phyloP scores from a whole-genome alignment of 768 basidiomycete species.

The Royoungia palumana region DNA sequence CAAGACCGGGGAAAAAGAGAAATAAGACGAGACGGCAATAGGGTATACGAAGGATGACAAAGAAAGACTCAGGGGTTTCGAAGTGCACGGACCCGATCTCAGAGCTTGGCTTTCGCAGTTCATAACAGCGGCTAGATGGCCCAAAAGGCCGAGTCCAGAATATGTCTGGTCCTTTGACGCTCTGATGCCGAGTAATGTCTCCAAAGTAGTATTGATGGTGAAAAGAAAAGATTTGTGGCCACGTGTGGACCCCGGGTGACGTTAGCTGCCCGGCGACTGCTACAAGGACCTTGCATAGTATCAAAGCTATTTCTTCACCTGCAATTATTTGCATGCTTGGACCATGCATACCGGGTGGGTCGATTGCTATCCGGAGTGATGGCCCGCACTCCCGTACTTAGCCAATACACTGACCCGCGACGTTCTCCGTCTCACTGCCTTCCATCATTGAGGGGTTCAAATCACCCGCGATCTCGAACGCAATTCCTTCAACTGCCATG shows the following conservation, averaged over 20 bases:
- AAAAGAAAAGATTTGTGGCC: not conserved
- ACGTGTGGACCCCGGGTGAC: not conserved
- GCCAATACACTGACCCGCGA: too few species aligned
- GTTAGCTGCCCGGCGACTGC: not conserved
- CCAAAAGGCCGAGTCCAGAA: too few species aligned
- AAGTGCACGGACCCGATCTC: too few species aligned
- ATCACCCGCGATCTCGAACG: too few species aligned
- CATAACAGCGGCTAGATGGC: too few species aligned
- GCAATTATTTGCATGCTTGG: not conserved
- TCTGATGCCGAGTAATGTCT: not conserved
- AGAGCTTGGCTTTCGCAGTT: too few species aligned
- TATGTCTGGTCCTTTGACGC: too few species aligned
- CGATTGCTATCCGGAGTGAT: not conserved
- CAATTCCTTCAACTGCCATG: too few species aligned
- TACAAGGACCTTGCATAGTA: not conserved
- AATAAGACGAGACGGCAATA: too few species aligned
- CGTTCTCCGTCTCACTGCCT: constrained; percentile 30
- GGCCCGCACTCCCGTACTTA: not conserved
- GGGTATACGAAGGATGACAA: too few species aligned
- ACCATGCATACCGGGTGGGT: not conserved
- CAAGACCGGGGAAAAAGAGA: too few species aligned
- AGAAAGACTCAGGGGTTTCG: too few species aligned
- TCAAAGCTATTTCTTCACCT: not conserved
- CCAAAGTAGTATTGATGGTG: not conserved
- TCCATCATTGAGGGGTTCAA: constrained; percentile 24